These are phyloP conservation scores for Fragaria nilgerrensis DNA, from an alignment of 306 rosid species.

Conservation along the genomic window DNA sequence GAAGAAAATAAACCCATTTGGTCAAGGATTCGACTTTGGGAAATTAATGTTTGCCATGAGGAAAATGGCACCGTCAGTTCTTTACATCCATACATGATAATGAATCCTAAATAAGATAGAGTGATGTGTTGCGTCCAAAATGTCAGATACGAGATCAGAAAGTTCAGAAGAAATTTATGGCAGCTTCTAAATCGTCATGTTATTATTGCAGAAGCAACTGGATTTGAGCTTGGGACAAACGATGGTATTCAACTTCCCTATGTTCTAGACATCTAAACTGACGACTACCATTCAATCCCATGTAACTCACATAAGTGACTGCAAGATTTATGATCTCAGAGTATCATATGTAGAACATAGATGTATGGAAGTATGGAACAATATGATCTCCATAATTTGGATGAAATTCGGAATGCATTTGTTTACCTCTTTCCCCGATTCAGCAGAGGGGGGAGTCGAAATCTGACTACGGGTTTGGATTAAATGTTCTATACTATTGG, in stretches of 20 bases:
- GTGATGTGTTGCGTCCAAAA: background rate
- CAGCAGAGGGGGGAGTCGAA: background rate
- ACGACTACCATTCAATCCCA: background rate
- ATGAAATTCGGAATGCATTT: background rate
- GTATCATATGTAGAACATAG: background rate
- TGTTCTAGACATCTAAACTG: background rate
- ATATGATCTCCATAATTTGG: background rate
- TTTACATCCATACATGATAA: too few species aligned
- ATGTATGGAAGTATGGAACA: background rate
- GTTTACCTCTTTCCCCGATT: background rate
- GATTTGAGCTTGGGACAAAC: background rate
- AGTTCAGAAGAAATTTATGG: background rate
- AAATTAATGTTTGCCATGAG: too few species aligned
- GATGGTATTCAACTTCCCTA: background rate
- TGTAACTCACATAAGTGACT: background rate
- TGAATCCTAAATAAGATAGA: too few species aligned
- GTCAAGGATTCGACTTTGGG: too few species aligned
- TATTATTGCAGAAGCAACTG: background rate
- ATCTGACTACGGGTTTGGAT: background rate
- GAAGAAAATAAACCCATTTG: background rate
- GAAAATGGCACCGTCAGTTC: too few species aligned
- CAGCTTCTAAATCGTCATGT: background rate
- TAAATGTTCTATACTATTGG: background rate
- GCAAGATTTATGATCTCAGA: background rate
- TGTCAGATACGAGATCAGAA: background rate